Evolutionary conservation across 73 alveolate genomes (phyloP).

Genomic region (Halteria grandinella): DNA sequence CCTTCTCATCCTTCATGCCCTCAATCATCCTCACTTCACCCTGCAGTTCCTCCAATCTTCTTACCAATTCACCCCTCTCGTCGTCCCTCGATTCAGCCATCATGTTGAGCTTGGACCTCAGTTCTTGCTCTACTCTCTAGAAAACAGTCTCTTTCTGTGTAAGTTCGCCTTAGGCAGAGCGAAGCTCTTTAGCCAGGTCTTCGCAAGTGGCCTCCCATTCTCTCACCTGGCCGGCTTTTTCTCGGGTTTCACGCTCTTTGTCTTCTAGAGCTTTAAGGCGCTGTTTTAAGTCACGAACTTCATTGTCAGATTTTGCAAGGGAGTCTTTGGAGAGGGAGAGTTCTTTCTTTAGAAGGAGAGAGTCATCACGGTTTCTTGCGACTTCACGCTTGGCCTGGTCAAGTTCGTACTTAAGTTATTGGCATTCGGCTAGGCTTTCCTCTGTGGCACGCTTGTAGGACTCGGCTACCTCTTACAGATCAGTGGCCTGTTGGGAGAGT

Average conservation of each 20-base stretch:
- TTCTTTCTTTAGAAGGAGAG: neutral
- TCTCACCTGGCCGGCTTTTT: neutral
- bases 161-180: conserved; percentile 32
- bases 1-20: conserved; percentile 26
- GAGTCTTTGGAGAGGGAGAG: conserved; percentile 12
- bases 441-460: too few relatives aligned
- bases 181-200: conserved; percentile 42
- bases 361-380: conserved; percentile 19
- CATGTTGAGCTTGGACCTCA: neutral
- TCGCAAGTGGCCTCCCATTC: conserved; percentile 42
- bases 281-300: conserved; percentile 12
- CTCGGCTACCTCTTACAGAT: too few relatives aligned
- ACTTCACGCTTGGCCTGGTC: too few relatives aligned
- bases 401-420: too few relatives aligned
- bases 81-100: conserved; percentile 6
- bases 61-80: conserved; percentile 13
- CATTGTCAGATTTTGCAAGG: conserved; percentile 13
- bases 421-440: too few relatives aligned
- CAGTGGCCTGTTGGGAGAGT: too few relatives aligned
- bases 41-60: conserved; percentile 42
- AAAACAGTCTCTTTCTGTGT: conserved; percentile 22
- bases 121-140: conserved; percentile 45
- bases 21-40: conserved; percentile 27
- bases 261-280: neutral
- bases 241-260: neutral